Base-by-base conservation (phyloP, 352 stramenopile genomes). In the Phytophthora crassamura region DNA sequence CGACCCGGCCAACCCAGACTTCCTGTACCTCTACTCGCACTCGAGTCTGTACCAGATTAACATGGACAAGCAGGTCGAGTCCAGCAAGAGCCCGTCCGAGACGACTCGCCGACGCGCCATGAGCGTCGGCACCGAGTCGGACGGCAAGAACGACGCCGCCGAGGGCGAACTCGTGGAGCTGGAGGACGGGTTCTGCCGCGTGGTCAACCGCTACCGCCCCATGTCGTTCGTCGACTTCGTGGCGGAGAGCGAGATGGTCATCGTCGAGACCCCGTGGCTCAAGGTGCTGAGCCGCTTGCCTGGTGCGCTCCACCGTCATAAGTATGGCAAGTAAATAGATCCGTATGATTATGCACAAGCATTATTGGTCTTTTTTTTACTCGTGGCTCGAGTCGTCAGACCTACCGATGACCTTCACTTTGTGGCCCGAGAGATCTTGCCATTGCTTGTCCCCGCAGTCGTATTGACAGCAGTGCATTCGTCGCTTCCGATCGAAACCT, bases 201-300 rank as follows among this genome's bases (percentile, higher is more conserved):
- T 94, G 39, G 82, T 95, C 64, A 90, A 91, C 63, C 82, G 84
- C 30, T 95, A 93, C 75, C 82, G 87, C 20, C 87, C 87, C 52
- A 74, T 95, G n/a, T 89, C 87, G 47, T 95, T 93, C 64, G 82
- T 91, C 36, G 84, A 93, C 57, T 95, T 94, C 68, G 49, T 95
- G 30, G 79, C 72, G 45, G 78, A 78, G 41, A 85, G 83, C 54
- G 87, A 95, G 71, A 71, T 95, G 58, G 61, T 93, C 34, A 77
- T 95, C 45, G 85, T 95, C 28, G 87, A 95, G 72, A 94, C 84
- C 20, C 87, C 85, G 46, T 95, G 86, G 81, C 80, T 95, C 53
- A 94, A 95, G 78, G 86, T 95, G 69, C 72, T 95, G 33, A 89
- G 85, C 49, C 80, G 85, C 56, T 71, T 95, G 65, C 87, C 87